Evolutionary conservation across 176 grass and related monocot genomes (phyloP), one percentile per base, ranked within the genome.

Genomic region (Oryza brachyantha): DNA sequence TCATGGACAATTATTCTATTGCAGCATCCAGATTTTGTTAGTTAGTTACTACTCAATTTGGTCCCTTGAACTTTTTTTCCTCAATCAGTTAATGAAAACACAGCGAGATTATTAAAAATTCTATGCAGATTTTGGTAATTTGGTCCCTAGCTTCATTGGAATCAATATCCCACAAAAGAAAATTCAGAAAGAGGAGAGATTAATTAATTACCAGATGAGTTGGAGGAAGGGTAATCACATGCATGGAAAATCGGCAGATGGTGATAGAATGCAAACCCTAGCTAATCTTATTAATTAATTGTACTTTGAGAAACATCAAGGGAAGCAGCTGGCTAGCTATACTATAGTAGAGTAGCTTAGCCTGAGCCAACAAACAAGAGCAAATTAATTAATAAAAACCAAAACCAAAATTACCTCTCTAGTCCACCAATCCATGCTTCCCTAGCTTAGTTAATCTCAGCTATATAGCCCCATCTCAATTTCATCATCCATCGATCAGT

Each of bases 341-440:
- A 2, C 6, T 19, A 16, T 17, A 52, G 17, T n/a, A 52, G 48
- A 46, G 17, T 52, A 52, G 48, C 48, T 19, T 8, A 52, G 13
- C 22, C 42, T 52, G 17, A 7, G 4, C 29, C 62, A 42, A 3
- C 32, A 79, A 79, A 6, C 59, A 74, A 57, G 81, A 86, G 57
- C 48, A 74, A 84, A 74, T 74, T 52, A 21, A 52, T 57, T 21
- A 52, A 52, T 21, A 52, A 57, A 22, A 57, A 52, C 46, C 46
- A 82, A 59, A 81, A 84, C 84, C 77, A 84, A 86, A 83, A 89
- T 94, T 91, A 94, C 89, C 92, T 94, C 88, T 86, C 76, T 82
- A 85, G 81, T 80, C 50, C 38, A 29, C 60, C 72, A 84, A 88
- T 64, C 61, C 77, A 88, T 71, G 29, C 43, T 29, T 66, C 26